These are phyloP conservation scores for Aspergillus floridensis DNA, from an alignment of 2,329 filamentous ascomycete species.

Conservation along the genomic window DNA sequence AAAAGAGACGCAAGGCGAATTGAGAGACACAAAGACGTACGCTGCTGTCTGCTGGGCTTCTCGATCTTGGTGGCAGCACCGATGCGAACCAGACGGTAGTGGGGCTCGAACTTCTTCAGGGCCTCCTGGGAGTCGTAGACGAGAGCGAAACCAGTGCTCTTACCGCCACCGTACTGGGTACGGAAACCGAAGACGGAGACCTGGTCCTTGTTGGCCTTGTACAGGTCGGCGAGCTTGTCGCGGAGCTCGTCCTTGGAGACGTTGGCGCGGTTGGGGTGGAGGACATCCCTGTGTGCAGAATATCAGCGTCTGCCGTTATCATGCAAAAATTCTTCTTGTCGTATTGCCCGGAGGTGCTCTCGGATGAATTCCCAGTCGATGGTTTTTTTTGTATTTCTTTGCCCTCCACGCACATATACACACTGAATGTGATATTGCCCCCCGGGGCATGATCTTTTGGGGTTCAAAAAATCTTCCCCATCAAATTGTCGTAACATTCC, in stretches of 20 bases:
- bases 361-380: neutral
- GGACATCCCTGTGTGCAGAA: constrained; percentile 75
- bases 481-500: neutral
- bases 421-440: neutral
- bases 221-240: constrained; percentile 87
- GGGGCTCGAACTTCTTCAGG: constrained; percentile 99
- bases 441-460: neutral
- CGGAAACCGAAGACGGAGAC: constrained; percentile 97
- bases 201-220: constrained; percentile 98
- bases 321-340: neutral
- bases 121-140: constrained; percentile 98
- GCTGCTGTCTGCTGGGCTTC: constrained; percentile 97
- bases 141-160: constrained; percentile 98
- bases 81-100: constrained; percentile 93
- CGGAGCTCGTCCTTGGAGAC: constrained; percentile 99
- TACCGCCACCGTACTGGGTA: constrained; percentile 99
- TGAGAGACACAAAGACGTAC: constrained; percentile 61
- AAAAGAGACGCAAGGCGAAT: neutral
- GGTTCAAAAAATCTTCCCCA: neutral
- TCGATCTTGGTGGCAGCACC: constrained; percentile 92
- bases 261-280: constrained; percentile 97
- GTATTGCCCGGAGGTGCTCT: neutral
- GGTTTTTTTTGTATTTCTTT: neutral
- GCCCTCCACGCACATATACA: neutral
- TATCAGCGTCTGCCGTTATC: constrained; percentile 5